These are phyloP conservation scores for Mycena venus DNA, from an alignment of 768 basidiomycete genomes.

Conservation along the genomic window DNA sequence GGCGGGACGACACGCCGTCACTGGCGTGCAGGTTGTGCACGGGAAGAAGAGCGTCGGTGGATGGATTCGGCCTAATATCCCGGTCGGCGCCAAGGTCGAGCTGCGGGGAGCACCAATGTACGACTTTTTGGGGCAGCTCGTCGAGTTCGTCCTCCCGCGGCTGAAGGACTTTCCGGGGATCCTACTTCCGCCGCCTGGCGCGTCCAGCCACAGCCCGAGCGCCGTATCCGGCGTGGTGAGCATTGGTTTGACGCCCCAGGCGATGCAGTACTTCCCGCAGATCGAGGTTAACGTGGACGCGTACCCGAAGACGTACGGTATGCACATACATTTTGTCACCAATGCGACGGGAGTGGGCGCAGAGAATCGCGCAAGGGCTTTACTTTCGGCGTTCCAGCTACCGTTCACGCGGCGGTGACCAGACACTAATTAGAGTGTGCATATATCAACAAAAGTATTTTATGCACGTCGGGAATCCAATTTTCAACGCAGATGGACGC, in stretches of 20 bases:
- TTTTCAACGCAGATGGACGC: no score
- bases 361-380: conserved; percentile 87
- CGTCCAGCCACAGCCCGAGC: conserved; percentile 78
- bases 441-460: not conserved
- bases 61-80: conserved; percentile 88
- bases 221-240: conserved; percentile 90
- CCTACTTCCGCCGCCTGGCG: conserved; percentile 79
- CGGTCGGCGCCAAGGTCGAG: conserved; percentile 91
- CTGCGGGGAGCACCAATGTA: conserved; percentile 94
- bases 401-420: conserved; percentile 68
- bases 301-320: conserved; percentile 88
- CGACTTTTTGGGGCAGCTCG: conserved; percentile 89
- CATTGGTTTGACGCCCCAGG: conserved; percentile 86
- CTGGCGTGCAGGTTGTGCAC: conserved; percentile 85
- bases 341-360: conserved; percentile 91
- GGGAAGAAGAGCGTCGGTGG: conserved; percentile 79
- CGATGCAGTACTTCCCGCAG: conserved; percentile 94
- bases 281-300: conserved; percentile 94
- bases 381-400: conserved; percentile 93
- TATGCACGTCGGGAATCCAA: no score
- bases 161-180: conserved; percentile 92
- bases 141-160: conserved; percentile 96
- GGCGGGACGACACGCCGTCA: conserved; percentile 75
- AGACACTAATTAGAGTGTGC: not conserved
- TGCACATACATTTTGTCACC: conserved; percentile 96